Evolutionary conservation across 2,329 filamentous ascomycete species (phyloP).

Genomic region (Diaporthe longicolla): DNA sequence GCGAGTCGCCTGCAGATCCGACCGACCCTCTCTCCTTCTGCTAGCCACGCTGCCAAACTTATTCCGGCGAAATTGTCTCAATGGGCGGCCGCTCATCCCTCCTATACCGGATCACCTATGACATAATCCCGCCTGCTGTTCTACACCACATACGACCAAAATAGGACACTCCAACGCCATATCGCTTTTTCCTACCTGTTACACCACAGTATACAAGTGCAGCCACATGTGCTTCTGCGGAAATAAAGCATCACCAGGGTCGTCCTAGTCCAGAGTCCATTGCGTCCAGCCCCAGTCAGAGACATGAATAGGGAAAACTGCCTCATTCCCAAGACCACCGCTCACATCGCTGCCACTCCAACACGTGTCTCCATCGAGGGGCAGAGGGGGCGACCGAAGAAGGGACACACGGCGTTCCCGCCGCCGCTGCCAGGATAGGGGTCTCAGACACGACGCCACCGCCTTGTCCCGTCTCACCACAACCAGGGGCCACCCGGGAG

Average conservation of each 20-base stretch:
- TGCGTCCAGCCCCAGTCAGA: not conserved
- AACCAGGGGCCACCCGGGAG: slow-evolving; percentile 26
- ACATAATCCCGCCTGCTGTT: slow-evolving; percentile 20
- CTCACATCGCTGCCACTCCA: slow-evolving; percentile 13
- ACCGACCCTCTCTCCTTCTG: not conserved
- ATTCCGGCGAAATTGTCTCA: slow-evolving; percentile 29
- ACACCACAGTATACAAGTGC: not conserved
- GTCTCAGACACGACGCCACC: slow-evolving; percentile 30
- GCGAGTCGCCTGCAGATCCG: slow-evolving; percentile 11
- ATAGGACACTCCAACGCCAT: slow-evolving; percentile 9
- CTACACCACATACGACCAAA: not conserved
- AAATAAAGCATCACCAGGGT: not conserved
- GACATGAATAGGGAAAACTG: not conserved
- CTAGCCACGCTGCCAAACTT: slow-evolving; percentile 11
- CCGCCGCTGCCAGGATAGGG: slow-evolving; percentile 22
- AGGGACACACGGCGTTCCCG: slow-evolving; percentile 20
- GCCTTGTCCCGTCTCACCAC: slow-evolving; percentile 32
- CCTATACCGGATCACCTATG: slow-evolving; percentile 22
- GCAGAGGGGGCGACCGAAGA: not conserved
- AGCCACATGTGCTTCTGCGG: not conserved
- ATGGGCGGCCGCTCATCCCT: slow-evolving; percentile 27
- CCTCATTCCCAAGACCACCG: not conserved
- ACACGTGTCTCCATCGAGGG: slow-evolving; percentile 34
- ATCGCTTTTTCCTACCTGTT: not conserved
- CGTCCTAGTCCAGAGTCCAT: not conserved